phyloP scores from a whole-genome alignment of 176 grass and related monocot genomes.

The Dactylis glomerata region DNA sequence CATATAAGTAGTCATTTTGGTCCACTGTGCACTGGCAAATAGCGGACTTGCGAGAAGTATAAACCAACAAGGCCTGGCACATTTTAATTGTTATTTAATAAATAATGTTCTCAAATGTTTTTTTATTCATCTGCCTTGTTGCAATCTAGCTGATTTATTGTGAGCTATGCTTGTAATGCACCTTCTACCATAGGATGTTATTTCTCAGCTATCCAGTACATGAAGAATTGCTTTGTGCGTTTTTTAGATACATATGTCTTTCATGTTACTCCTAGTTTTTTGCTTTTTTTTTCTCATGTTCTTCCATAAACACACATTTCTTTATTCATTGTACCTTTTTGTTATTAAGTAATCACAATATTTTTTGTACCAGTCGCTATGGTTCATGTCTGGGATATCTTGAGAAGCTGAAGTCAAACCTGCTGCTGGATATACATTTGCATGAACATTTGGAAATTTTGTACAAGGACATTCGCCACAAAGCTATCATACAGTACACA shows the following conservation, averaged over 20 bases:
- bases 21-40: not conserved
- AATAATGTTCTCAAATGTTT: not conserved
- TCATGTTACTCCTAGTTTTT: not conserved
- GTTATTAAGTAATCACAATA: slow-evolving; percentile 12
- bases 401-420: slow-evolving; percentile 47
- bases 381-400: slow-evolving; percentile 42
- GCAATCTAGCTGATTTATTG: not conserved
- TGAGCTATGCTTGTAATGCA: not conserved
- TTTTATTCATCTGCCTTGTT: not conserved
- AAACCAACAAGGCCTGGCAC: not conserved
- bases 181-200: not conserved
- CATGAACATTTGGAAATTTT: slow-evolving; percentile 50
- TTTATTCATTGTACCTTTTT: not conserved
- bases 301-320: not conserved
- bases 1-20: not conserved
- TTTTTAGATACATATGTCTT: not conserved
- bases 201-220: not conserved
- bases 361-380: slow-evolving; percentile 17
- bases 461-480: slow-evolving; percentile 78
- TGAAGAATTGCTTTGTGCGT: not conserved
- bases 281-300: not conserved
- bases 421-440: slow-evolving; percentile 47
- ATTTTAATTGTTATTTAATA: not conserved
- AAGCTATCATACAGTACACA: slow-evolving; percentile 90
- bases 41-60: not conserved